These are phyloP conservation scores for Tolypocladium endophyticum DNA, from an alignment of 2,329 filamentous ascomycete genomes.

Conservation along the genomic window DNA sequence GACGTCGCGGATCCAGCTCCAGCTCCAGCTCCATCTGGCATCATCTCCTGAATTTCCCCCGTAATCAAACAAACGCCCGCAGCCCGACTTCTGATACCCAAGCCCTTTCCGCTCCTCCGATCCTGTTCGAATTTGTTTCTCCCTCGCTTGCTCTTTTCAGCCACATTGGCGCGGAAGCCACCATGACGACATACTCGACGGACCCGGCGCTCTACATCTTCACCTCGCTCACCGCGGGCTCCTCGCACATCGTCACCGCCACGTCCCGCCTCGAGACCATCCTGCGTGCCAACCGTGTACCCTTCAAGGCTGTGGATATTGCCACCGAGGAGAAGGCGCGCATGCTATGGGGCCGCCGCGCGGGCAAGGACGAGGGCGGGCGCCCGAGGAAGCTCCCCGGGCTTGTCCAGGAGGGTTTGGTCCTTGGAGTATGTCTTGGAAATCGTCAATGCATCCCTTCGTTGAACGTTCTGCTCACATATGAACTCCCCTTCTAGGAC, in stretches of 20 bases:
- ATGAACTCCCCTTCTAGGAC: conserved; percentile 45
- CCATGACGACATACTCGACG: conserved; percentile 36
- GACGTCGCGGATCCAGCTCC: background rate
- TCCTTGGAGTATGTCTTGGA: conserved; percentile 65
- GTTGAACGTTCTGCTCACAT: background rate
- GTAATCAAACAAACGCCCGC: background rate
- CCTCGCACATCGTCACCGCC: conserved; percentile 90
- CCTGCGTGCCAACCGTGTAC: conserved; percentile 84
- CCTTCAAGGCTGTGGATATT: conserved; percentile 85
- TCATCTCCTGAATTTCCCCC: background rate
- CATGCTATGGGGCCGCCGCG: conserved; percentile 77
- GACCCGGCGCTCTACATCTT: conserved; percentile 83
- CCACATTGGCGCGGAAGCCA: conserved; percentile 1
- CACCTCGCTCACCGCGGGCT: conserved; percentile 90
- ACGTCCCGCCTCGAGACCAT: conserved; percentile 95
- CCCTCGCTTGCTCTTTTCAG: background rate
- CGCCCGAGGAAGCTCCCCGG: conserved; percentile 70
- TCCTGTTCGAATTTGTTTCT: background rate
- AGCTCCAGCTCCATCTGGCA: background rate
- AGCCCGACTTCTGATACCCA: background rate
- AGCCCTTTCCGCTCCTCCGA: background rate
- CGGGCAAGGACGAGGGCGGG: conserved; percentile 57
- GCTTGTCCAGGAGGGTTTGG: conserved; percentile 74
- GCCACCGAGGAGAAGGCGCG: conserved; percentile 82
- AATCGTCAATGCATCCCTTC: background rate